Evolutionary conservation across 805 yeast genomes (phyloP), one percentile per base, ranked within the genome.

Genomic region (Scheffersomyces lignosus): DNA sequence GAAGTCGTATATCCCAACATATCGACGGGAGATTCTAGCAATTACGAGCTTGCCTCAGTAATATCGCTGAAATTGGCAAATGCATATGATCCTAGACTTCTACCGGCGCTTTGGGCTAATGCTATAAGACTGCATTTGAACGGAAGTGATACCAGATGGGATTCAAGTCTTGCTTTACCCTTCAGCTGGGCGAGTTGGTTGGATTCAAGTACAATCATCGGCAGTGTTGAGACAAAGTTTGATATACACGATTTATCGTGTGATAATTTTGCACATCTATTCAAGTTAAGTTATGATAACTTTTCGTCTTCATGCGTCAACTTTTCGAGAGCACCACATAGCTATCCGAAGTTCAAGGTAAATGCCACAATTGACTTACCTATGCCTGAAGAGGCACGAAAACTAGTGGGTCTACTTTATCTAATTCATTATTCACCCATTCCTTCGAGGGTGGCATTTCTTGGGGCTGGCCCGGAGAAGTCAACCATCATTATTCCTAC

Each of bases 121-220:
- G 15, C 31, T 3, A 27, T 52, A 15, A 10, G 15, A 15, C 27
- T 18, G 5, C 13, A 31, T 7, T 18, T 33, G 22, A 23, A 44
- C 14, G 52, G 53, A 6, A n/a, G n/a, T n/a, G n/a, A n/a, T n/a
- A n/a, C n/a, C n/a, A 27, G 35, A 3, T 29, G 54, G 8, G 54
- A 52, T 31, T 48, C 60, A 3, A 25, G 39, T 4, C 48, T 55
- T 31, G 36, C 48, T 18, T 23, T 62, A 3, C 65, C 66, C 1
- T 65, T 65, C 37, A 39, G 52, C 29, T 64, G 71, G 70, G 36
- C 32, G 10, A 54, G 51, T 23, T 60, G 63, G 61, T 34, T 48
- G 13, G 35, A 33, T 29, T 10, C 10, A 20, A 20, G 10, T 7
- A 20, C 7, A 20, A 20, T 7, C 24, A 7, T 20, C 10, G 24